Evolutionary conservation across 2,329 filamentous ascomycete genomes (phyloP), one percentile per base, ranked within the genome.

Genomic region (Dissoconium aciculare): DNA sequence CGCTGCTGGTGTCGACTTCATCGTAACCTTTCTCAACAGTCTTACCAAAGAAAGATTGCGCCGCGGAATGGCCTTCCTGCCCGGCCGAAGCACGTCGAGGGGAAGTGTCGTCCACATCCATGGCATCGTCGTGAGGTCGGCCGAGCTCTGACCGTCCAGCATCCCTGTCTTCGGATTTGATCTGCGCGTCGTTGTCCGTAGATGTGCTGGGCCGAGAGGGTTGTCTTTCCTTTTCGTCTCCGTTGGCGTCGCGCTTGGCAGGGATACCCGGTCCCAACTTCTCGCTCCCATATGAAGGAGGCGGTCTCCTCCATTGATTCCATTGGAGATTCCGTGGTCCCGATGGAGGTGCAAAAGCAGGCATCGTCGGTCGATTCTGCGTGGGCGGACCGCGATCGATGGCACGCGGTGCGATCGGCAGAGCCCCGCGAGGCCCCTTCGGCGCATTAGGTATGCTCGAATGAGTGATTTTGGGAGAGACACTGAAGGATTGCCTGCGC

Each of bases 181-280:
- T n/a, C n/a, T n/a, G n/a, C n/a, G n/a, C n/a, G n/a, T n/a, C n/a
- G n/a, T n/a, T n/a, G n/a, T n/a, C n/a, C n/a, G n/a, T n/a, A n/a
- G n/a, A n/a, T n/a, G n/a, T n/a, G n/a, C n/a, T n/a, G n/a, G n/a
- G n/a, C n/a, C n/a, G n/a, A n/a, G n/a, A n/a, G n/a, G n/a, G 28
- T 24, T 28, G 30, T 11, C 34, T 43, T 11, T 43, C 43, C 28
- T 44, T 60, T 32, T 64, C 61, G 17, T 63, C 60, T 6, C 46
- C 50, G 12, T 53, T 50, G 17, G 51, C 48, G 35, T 65, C 62
- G 16, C 62, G 52, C 40, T 66, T 66, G 0, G 54, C 55, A 9
- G 61, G 61, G 4, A 63, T 42, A 4, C 42, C 11, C 14, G 37
- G 27, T 11, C 32, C 15, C 12, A 31, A 23, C 35, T 45, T 46